Evolutionary conservation across 2,329 filamentous ascomycete genomes (phyloP).

Genomic region (Aureobasidium zeae): DNA sequence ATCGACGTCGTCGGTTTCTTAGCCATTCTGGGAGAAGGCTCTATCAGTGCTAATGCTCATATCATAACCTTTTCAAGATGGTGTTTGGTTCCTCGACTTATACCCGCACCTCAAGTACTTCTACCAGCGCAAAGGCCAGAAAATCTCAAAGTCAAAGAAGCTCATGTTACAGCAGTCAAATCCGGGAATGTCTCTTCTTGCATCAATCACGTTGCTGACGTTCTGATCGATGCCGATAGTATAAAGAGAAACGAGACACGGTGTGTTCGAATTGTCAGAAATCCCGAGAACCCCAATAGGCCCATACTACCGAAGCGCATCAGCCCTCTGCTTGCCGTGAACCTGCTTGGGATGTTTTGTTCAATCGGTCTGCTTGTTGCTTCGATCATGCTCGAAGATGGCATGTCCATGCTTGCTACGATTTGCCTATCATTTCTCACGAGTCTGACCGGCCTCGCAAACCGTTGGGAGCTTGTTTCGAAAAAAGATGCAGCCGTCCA

Average conservation of each 20-base stretch:
- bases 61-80: conserved; percentile 42
- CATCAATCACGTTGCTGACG: conserved; percentile 42
- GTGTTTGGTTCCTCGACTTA: conserved; percentile 41
- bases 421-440: conserved; percentile 41
- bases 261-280: not conserved
- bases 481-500: conserved; percentile 27
- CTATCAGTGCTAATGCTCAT: conserved; percentile 41
- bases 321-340: conserved; percentile 38
- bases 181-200: conserved; percentile 39
- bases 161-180: conserved; percentile 37
- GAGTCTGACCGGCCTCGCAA: conserved; percentile 40
- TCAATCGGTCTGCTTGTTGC: conserved; percentile 35
- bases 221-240: conserved; percentile 33
- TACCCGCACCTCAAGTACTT: conserved; percentile 43
- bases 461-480: conserved; percentile 41
- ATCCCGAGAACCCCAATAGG: conserved; percentile 12
- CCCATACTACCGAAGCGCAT: conserved; percentile 36
- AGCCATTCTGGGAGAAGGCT: conserved; percentile 45
- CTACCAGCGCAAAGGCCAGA: conserved; percentile 37
- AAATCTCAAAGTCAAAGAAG: conserved; percentile 33
- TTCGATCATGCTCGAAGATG: conserved; percentile 39
- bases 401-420: conserved; percentile 43
- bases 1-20: conserved; percentile 49
- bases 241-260: not conserved
- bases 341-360: conserved; percentile 37